Conservation (phyloP, 495 filamentous ascomycete species). For the Trichodelitschia bisporula region DNA sequence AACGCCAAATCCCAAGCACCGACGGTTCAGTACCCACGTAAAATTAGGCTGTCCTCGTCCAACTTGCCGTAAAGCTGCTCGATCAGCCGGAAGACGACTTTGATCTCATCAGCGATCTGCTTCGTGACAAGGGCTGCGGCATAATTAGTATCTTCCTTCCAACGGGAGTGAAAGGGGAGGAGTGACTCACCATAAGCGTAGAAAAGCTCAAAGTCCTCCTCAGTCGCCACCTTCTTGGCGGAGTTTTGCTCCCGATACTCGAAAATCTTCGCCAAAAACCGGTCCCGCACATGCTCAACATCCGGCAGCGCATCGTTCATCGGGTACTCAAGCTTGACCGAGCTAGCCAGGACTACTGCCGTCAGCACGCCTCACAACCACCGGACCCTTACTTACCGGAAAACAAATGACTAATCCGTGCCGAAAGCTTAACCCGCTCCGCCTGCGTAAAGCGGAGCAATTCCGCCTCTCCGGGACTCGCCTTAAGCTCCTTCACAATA, state of each 20-base stretch:
- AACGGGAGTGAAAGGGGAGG: background rate
- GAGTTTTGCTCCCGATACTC: constrained; percentile 50
- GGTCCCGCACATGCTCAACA: constrained; percentile 52
- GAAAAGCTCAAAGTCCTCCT: constrained; percentile 44
- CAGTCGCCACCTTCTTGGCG: constrained; percentile 24
- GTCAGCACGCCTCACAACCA: no score
- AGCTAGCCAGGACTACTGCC: constrained; percentile 53
- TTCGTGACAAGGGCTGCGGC: constrained; percentile 39
- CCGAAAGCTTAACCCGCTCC: constrained; percentile 58
- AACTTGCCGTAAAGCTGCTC: constrained; percentile 50
- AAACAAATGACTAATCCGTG: constrained; percentile 78
- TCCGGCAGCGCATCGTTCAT: constrained; percentile 70
- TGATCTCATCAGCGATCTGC: constrained; percentile 46
- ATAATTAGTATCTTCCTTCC: constrained; percentile 22
- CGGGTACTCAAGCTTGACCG: constrained; percentile 81
- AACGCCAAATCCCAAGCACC: no score
- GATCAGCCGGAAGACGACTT: constrained; percentile 39
- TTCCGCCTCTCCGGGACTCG: constrained; percentile 54
- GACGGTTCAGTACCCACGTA: no score
- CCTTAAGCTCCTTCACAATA: constrained; percentile 52
- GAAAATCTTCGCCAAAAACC: constrained; percentile 73
- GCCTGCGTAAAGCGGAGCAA: constrained; percentile 53
- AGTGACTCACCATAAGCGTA: constrained; percentile 41
- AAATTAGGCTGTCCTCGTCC: constrained; percentile 45
- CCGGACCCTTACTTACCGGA: constrained; percentile 31